Conservation (phyloP, 768 basidiomycete genomes). For the Panaeolus cyanescens region DNA sequence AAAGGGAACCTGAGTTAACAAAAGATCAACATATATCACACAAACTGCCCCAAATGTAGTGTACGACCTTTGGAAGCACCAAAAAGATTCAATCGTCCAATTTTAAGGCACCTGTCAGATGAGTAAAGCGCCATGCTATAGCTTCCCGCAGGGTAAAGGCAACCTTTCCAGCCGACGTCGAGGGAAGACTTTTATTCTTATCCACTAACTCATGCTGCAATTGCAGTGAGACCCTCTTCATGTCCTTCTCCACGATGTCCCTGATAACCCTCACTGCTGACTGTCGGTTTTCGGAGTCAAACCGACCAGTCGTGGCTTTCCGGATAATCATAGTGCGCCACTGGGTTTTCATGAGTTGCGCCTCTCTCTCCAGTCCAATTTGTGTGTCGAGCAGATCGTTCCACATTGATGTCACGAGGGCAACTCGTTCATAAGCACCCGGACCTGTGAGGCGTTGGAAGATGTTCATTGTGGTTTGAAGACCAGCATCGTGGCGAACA, state of each 20-base stretch:
- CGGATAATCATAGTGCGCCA: slow-evolving; percentile 24
- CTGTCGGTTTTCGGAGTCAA: slow-evolving; percentile 40
- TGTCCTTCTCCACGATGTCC: slow-evolving; percentile 36
- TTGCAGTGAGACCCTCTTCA: slow-evolving; percentile 39
- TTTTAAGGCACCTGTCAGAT: background rate
- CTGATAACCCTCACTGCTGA: slow-evolving; percentile 46
- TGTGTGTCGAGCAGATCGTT: slow-evolving; percentile 6
- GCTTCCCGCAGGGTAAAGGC: background rate
- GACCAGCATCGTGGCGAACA: slow-evolving; percentile 17
- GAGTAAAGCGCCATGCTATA: background rate
- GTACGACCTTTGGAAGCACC: too few species aligned
- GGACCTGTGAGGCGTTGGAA: background rate
- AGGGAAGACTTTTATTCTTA: slow-evolving; percentile 44
- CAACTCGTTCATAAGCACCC: background rate
- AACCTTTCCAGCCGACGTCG: slow-evolving; percentile 49
- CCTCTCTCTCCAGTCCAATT: slow-evolving; percentile 43
- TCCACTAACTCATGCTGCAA: slow-evolving; percentile 56
- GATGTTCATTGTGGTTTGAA: background rate
- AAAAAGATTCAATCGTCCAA: too few species aligned
- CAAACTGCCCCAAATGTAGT: too few species aligned
- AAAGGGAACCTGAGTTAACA: too few species aligned
- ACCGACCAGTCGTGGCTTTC: slow-evolving; percentile 38
- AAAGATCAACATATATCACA: too few species aligned
- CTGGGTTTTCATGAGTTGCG: slow-evolving; percentile 37
- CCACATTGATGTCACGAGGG: background rate